These are phyloP conservation scores for Diplodia sapinea DNA, from an alignment of 2,329 filamentous ascomycete genomes.

Conservation along the genomic window DNA sequence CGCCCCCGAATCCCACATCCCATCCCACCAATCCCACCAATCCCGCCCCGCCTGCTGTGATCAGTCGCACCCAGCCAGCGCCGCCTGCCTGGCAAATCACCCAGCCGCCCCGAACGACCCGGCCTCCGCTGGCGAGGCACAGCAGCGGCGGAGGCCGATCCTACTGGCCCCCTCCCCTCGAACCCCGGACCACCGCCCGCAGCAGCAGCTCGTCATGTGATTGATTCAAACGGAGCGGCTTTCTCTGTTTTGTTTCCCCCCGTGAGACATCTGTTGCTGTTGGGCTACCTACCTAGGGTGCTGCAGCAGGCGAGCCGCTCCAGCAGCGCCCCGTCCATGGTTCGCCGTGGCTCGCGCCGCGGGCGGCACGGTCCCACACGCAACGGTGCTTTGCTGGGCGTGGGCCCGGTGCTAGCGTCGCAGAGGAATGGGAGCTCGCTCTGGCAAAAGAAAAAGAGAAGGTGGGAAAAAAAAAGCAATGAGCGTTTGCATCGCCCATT, in stretches of 20 bases:
- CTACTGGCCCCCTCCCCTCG: constrained; percentile 9
- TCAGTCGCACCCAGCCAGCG: constrained; percentile 8
- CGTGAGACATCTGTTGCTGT: constrained; percentile 4
- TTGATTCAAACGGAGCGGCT: not conserved
- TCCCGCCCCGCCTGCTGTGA: constrained; percentile 8
- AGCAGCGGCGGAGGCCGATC: constrained; percentile 4
- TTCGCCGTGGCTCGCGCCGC: constrained; percentile 14
- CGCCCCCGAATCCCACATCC: constrained; percentile 12
- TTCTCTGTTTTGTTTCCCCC: not conserved
- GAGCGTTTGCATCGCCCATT: constrained; percentile 10
- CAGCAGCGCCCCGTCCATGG: constrained; percentile 2
- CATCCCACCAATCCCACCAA: not conserved
- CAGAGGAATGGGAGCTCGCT: constrained; percentile 2
- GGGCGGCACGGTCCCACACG: constrained; percentile 15
- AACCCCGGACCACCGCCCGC: constrained; percentile 14
- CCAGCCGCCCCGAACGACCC: constrained; percentile 12
- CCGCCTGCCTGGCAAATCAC: constrained; percentile 20
- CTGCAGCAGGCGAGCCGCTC: no score
- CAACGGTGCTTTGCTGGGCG: constrained; percentile 17
- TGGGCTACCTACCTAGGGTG: no score
- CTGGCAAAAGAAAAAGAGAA: not conserved
- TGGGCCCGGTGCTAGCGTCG: constrained; percentile 9
- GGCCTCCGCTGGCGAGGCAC: constrained; percentile 11
- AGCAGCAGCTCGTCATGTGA: constrained; percentile 24
- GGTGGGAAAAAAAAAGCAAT: not conserved